Conservation (phyloP, 2,329 filamentous ascomycete genomes). For the Calonectria pseudoreteaudii region DNA sequence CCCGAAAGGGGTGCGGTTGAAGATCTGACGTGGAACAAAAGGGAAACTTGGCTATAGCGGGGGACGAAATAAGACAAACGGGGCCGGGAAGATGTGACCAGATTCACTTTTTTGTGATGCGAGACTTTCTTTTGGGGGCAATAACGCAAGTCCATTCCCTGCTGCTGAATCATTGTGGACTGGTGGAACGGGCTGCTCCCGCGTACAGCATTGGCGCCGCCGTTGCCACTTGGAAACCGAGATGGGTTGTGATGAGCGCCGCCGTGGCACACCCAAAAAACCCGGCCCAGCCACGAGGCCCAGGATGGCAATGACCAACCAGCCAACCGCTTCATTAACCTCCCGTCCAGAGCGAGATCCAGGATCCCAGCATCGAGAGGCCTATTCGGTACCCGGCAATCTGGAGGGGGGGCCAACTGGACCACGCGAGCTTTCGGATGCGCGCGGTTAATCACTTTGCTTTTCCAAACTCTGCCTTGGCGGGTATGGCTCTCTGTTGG, state of each 20-base stretch:
- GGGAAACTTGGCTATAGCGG: slow-evolving; percentile 7
- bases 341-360: slow-evolving; percentile 6
- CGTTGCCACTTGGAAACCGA: slow-evolving; percentile 18
- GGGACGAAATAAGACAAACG: slow-evolving; percentile 9
- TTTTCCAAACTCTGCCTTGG: slow-evolving; percentile 3
- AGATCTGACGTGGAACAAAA: slow-evolving; percentile 6
- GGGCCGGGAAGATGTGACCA: not conserved
- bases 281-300: slow-evolving; percentile 28
- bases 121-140: not conserved
- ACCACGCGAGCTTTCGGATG: slow-evolving; percentile 36
- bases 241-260: slow-evolving; percentile 25
- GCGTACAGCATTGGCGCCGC: slow-evolving; percentile 14
- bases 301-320: slow-evolving; percentile 22
- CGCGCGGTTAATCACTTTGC: slow-evolving; percentile 7
- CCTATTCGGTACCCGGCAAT: slow-evolving; percentile 20
- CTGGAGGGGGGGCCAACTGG: slow-evolving; percentile 30
- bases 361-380: slow-evolving; percentile 23
- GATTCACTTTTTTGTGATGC: not conserved
- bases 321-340: slow-evolving; percentile 9
- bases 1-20: not conserved
- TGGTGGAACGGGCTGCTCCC: not conserved
- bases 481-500: not conserved
- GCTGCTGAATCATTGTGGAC: not conserved
- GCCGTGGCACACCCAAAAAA: slow-evolving; percentile 27
- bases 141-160: not conserved